These are phyloP conservation scores for Vachellia collinsii DNA, from an alignment of 306 rosid genomes.

Conservation along the genomic window DNA sequence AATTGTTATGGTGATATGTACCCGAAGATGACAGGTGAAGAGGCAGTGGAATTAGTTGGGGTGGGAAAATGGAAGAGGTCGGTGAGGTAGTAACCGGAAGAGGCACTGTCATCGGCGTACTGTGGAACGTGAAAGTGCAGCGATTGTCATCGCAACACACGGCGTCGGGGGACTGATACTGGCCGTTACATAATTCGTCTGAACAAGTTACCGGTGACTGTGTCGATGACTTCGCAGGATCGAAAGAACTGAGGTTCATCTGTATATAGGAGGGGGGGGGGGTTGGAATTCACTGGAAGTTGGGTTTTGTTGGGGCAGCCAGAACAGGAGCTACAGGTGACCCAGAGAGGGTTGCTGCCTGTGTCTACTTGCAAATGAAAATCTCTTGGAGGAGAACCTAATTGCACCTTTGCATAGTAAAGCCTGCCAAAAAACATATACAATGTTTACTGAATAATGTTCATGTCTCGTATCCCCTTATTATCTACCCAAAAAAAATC, in stretches of 20 bases:
- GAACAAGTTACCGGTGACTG: conserved; percentile 68
- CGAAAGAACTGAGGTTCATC: conserved; percentile 75
- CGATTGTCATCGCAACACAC: conserved; percentile 58
- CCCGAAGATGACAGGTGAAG: conserved; percentile 80
- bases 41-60: conserved; percentile 49
- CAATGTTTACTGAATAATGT: neutral
- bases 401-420: conserved; percentile 71
- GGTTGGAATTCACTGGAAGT: conserved; percentile 66
- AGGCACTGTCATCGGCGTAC: conserved; percentile 93
- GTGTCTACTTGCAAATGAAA: conserved; percentile 95
- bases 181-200: conserved; percentile 65
- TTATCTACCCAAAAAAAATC: too few relatives aligned
- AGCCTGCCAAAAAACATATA: conserved; percentile 53
- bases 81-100: conserved; percentile 76
- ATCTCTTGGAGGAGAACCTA: conserved; percentile 93
- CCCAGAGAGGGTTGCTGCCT: conserved; percentile 96
- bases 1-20: neutral
- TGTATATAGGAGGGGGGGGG: too few relatives aligned
- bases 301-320: conserved; percentile 84
- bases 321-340: conserved; percentile 83
- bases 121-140: conserved; percentile 75
- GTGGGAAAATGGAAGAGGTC: conserved; percentile 78
- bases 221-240: conserved; percentile 79
- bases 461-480: too few relatives aligned
- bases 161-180: conserved; percentile 66